Evolutionary conservation across 2,329 filamentous ascomycete genomes (phyloP).

Genomic region (Stachybotrys chartarum): DNA sequence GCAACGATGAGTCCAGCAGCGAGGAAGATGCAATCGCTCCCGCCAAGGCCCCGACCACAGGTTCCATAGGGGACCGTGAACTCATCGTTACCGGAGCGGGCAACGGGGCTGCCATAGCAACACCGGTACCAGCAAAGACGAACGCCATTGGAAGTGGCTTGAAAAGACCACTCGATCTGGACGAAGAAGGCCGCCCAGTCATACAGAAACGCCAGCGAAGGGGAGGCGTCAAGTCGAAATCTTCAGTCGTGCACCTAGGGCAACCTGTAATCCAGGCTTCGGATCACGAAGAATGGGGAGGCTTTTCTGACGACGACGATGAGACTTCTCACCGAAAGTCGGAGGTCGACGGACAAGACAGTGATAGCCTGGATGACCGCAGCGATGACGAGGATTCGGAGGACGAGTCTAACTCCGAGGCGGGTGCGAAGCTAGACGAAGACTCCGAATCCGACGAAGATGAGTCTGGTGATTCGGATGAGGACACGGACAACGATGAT

Average conservation of each 20-base stretch:
- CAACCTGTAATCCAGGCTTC: conserved; percentile 29
- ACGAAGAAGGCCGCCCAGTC: conserved; percentile 71
- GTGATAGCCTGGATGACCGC: conserved; percentile 1
- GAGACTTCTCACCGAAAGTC: background rate
- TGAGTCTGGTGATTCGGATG: conserved; percentile 22
- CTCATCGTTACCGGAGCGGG: too few species aligned
- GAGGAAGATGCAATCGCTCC: too few species aligned
- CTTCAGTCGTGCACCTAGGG: conserved; percentile 35
- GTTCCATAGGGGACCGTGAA: too few species aligned
- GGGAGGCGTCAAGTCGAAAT: conserved; percentile 51
- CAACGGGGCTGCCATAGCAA: background rate
- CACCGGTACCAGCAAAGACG: background rate
- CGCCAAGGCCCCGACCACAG: conserved; percentile 8
- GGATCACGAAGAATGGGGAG: conserved; percentile 49
- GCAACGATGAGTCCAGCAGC: conserved; percentile 12
- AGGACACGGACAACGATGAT: conserved; percentile 12
- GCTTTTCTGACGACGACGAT: conserved; percentile 47
- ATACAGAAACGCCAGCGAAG: conserved; percentile 76
- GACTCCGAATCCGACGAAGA: conserved; percentile 17
- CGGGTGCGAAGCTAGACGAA: conserved; percentile 19
- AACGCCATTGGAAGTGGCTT: conserved; percentile 62
- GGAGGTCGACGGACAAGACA: background rate
- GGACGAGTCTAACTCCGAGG: conserved; percentile 17
- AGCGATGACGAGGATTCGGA: conserved; percentile 23
- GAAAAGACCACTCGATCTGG: conserved; percentile 78